Evolutionary conservation across 768 basidiomycete genomes (phyloP), one percentile per base, ranked within the genome.

Genomic region (Boletus rubroflammeus): DNA sequence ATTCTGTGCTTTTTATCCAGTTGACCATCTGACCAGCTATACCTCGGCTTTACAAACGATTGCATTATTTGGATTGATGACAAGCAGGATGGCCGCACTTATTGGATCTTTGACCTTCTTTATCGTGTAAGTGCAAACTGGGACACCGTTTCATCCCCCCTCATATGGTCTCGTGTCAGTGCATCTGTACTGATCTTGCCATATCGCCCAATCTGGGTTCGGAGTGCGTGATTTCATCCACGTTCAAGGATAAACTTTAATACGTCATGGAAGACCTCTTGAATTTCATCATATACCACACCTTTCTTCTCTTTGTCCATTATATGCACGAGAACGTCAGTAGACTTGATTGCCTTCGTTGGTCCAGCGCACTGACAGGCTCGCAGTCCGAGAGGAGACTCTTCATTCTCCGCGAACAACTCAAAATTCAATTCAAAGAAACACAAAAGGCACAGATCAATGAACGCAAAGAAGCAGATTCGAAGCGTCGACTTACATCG

Each of bases 401-500:
- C 41, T 87, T 84, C 68, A 81, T 81, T 11, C 73, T 88, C 51
- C 80, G 88, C 19, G 82, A 85, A 63, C 87, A 90, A 69, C 79
- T 91, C 57, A 91, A 90, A 69, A 76, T 83, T 2, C 85, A 88
- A 56, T 90, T 79, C 65, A 69, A 76, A 74, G 79, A 88, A 73
- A 80, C 85, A 61, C 78, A 89, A 78, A 76, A 69, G 47, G 89
- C 89, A 6, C 88, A 91, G 67, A 77, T 90, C 42, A 86, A 88
- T 59, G 89, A 90, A 67, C 76, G 82, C 45, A 83, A 81, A 54
- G 82, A 81, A 49, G 82, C 85, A 6, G 93, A 94, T 59, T 90
- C 88, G 6, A 95, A 94, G 67, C 79, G 86, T 21, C 81, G 88
- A 17, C 75, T 90, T 25, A 90, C 89, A 60, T 85, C 88, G 86